Evolutionary conservation across 1,139 yeast species (phyloP), one percentile per base, ranked within the genome.

Genomic region (Nakaseomyces uthaithaninus): DNA sequence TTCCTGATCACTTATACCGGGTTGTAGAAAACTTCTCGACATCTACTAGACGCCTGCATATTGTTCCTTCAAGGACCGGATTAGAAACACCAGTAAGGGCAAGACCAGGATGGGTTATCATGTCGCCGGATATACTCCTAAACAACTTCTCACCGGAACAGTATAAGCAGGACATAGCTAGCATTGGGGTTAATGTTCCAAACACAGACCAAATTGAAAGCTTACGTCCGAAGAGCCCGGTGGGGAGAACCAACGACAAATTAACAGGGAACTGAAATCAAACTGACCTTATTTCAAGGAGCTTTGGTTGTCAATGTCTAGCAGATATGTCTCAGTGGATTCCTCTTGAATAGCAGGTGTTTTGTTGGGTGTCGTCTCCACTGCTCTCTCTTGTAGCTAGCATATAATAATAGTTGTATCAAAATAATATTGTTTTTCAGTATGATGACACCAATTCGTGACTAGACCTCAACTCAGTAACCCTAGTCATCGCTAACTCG

Each of bases 21-120:
- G 79, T 89, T 15, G 85, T 93, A n/a, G 97, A 89, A 60, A 89
- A 87, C 63, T 87, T 89, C 55, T 75, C 91, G 20, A 79, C 82
- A 44, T 81, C 93, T 45, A 80, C 79, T 34, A 71, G 94, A 53
- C 72, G 95, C 50, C 64, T 89, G 36, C 96, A 89, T 60, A 83
- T 89, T 31, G 71, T 89, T 20, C 95, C 95, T 0, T 72, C 80
- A 6, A 65, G 72, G 48, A 70, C 80, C 2, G 89, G 87, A 0
- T 65, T 66, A 46, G 66, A 72, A 38, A 68, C 69, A 33, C 89
- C 91, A 0, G 80, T 86, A 3, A 72, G 74, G 44, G 64, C 78
- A 46, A 75, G 96, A 51, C 80, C 78, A 2, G 96, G 97, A 2
- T 89, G 97, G 97, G 94, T 86, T 3, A 73, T 86, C 12, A 69